Base-by-base conservation (phyloP, 2,329 filamentous ascomycete genomes). In the Diplodia corticola region DNA sequence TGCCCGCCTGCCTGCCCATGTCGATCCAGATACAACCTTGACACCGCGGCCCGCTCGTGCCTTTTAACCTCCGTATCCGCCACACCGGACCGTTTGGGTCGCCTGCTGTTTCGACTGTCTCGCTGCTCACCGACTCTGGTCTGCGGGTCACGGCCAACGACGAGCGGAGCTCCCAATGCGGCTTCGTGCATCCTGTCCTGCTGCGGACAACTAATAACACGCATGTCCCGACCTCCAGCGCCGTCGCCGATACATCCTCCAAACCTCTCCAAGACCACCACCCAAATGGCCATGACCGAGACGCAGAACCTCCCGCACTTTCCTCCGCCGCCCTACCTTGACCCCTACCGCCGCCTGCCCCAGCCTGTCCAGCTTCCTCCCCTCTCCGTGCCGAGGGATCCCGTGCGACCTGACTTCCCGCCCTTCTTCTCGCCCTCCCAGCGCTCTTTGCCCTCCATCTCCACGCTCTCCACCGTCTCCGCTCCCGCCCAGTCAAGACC, bases 281-380 rank as follows among this genome's bases (percentile, higher is more conserved):
- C 74, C 26, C 49, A 40, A 30, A 60, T 63, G 74, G 74, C 74
- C 67, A 82, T 82, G 80, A 80, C 80, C 35, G 79, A 81, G 70
- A 80, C 78, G 65, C 80, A 81, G 69, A 80, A 77, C 65, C 74
- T 75, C 61, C 78, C 78, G 61, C 71, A 73, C 61, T 79, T 82
- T 61, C 78, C 79, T 33, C 72, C 76, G 53, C 75, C 79, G 44
- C 72, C 72, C 46, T 81, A 79, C 70, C 72, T 76, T 67, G 76
- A 77, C 67, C 74, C 78, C 46, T 76, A 78, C 69, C 76, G 77
- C 60, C 75, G 76, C 48, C 71, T 78, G 30, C 77, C 78, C 66
- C 78, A 79, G 57, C 77, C 78, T 44, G 74, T 79, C 64, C 78
- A 76, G 55, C 71, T 80, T 26, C 75, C 77, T 59, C 77, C 76